A percentile compares a stretch with the other conserved stretches of the same genome.
phyloP scores from a whole-genome alignment of 108 stramenopile genomes.

The Pseudonitzschia pungens region DNA sequence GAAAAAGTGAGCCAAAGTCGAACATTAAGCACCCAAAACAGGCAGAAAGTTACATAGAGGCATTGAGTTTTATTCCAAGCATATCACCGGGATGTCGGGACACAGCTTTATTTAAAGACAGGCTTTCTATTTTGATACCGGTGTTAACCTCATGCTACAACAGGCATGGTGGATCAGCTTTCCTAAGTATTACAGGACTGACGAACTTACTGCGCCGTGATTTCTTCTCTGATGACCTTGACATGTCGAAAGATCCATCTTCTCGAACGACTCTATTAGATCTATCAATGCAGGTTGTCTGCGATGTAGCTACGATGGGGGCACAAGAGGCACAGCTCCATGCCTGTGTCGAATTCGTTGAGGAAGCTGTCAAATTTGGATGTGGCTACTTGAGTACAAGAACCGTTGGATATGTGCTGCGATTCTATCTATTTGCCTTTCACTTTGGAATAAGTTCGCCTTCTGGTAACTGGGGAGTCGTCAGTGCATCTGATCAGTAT shows the following conservation, averaged over 20 bases:
- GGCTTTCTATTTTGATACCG: slow-evolving; percentile 67
- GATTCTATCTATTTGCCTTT: slow-evolving; percentile 84
- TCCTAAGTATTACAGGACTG: slow-evolving; percentile 81
- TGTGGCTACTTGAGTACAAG: slow-evolving; percentile 68
- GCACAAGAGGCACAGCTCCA: slow-evolving; percentile 71
- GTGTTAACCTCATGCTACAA: slow-evolving; percentile 88
- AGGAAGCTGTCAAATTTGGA: slow-evolving; percentile 61
- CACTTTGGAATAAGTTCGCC: slow-evolving; percentile 80
- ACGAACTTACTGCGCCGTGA: slow-evolving; percentile 56
- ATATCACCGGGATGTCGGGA: slow-evolving; percentile 33
- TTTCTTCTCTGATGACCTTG: slow-evolving; percentile 70
- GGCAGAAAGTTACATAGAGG: slow-evolving; percentile 49
- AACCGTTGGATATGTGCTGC: slow-evolving; percentile 74
- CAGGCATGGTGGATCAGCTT: slow-evolving; percentile 78
- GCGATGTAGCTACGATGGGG: slow-evolving; percentile 80
- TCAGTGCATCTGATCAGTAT: slow-evolving; percentile 25
- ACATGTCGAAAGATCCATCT: slow-evolving; percentile 41
- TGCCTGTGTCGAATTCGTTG: slow-evolving; percentile 80
- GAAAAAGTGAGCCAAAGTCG: background rate
- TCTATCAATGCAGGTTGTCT: slow-evolving; percentile 76
- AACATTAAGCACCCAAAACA: slow-evolving; percentile 9
- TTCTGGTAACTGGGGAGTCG: slow-evolving; percentile 35
- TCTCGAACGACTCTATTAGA: slow-evolving; percentile 71
- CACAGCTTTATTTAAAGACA: slow-evolving; percentile 41
- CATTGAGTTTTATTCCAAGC: slow-evolving; percentile 74